Evolutionary conservation across 1,284 basidiomycete genomes (phyloP), one percentile per base, ranked within the genome.

Genomic region (Phellinidium pouzarii): DNA sequence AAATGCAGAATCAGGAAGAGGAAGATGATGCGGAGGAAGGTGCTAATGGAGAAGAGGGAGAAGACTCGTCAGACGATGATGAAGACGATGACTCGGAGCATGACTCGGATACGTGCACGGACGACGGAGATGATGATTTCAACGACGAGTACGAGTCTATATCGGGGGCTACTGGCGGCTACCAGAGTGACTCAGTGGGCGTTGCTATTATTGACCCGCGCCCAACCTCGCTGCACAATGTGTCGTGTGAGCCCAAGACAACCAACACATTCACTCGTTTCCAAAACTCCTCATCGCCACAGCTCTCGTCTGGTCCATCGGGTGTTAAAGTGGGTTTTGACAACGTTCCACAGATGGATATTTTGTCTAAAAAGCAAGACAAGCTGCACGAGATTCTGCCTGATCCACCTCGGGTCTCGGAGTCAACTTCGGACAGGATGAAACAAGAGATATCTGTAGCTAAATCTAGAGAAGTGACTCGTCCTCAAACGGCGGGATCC

Each of bases 1-100:
- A 87, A 60, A 69, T 72, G 29, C 80, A 84, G 46, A 76, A 77
- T n/a, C 80, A 81, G 62, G 79, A 78, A 19, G 84, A 82, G 57
- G 67, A 84, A 46, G 81, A 84, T 54, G 76, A 76, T 14, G 76
- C 75, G 4, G 76, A 76, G 25, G 78, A 79, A 37, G 64, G 64
- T 14, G 68, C 70, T 40, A 73, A 74, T 9, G 49, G 36, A 26
- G 68, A 68, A 27, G 66, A 65, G 22, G 38, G 20, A 8, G 50
- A 44, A 26, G 55, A 53, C n/a, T n/a, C n/a, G n/a, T n/a, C n/a
- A n/a, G n/a, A 34, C 3, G 31, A 14, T 8, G 31, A 34, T n/a
- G 52, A 36, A 22, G 41, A 40, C 9, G 53, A 55, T n/a, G 54
- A 47, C n/a, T 17, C 31, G 22, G 6, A 14, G 31, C 6, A 31